Conservation (phyloP, 2,329 filamentous ascomycete genomes). For the Lachnellula willkommii region DNA sequence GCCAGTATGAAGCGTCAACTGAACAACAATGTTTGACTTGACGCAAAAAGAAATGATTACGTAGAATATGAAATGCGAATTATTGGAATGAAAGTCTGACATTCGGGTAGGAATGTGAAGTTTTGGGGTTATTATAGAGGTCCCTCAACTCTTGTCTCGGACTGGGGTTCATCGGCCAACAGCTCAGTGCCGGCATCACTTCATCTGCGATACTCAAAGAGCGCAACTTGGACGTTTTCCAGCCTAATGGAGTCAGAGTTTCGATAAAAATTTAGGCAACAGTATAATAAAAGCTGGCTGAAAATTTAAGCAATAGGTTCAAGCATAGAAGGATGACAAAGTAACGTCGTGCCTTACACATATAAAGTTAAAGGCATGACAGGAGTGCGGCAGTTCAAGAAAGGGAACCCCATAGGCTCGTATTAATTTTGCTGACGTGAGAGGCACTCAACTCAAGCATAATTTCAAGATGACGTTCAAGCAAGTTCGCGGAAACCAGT, state of each 20-base stretch:
- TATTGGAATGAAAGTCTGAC: no score
- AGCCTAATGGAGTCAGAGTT: background rate
- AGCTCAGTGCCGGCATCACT: no score
- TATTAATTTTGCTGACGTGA: background rate
- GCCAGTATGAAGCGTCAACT: no score
- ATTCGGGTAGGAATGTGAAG: no score
- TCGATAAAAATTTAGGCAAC: background rate
- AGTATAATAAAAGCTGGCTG: background rate
- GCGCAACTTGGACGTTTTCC: no score
- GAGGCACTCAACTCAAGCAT: slow-evolving; percentile 14
- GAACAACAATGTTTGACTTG: no score
- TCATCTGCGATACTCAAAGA: no score
- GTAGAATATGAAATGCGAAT: no score
- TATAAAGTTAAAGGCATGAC: background rate
- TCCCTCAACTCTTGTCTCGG: no score
- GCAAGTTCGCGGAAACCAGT: slow-evolving; percentile 1
- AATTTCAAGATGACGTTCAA: slow-evolving; percentile 8
- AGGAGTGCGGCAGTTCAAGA: background rate
- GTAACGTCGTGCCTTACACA: background rate
- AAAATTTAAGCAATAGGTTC: background rate
- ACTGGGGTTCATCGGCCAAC: no score
- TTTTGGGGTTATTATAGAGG: no score
- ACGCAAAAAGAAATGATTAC: no score
- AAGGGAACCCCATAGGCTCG: background rate
- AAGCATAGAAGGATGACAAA: background rate